Base-by-base conservation (phyloP, 352 stramenopile species). In the Globisporangium cederbergense region DNA sequence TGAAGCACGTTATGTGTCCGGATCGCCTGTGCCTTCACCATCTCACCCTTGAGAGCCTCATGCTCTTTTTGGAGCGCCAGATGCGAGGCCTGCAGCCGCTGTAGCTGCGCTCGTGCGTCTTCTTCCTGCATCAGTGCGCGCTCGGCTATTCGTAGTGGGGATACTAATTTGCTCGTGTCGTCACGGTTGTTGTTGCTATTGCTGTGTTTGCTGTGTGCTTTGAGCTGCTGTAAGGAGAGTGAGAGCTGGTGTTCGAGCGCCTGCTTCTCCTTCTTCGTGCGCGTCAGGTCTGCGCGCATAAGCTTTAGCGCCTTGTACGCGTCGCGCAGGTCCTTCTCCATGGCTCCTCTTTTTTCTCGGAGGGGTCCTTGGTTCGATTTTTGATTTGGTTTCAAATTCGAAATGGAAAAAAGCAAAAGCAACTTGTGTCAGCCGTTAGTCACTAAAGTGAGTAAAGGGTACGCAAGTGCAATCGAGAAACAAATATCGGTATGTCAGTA, bases 301-400 rank as follows among this genome's bases (percentile, higher is more conserved):
- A 70, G 64, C 58, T 61, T 65, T 40, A 71, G 45, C 43, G 66
- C 60, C 61, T 60, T 68, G 61, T 72, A 72, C 36, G 60, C 60
- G 28, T 72, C 66, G 43, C 60, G 60, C 53, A 72, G 60, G 32
- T 72, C 62, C 54, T 58, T 65, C 30, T 52, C 38, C 60, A 60
- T 62, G 16, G 22, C 25, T 22, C 50, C 18, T 11, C 30, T 20
- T 28, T 28, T 28, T 28, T 28, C 25, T 28, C 25, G 25, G 25
- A 28, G 25, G 25, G 25, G 25, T 28, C 25, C 25, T 28, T 9
- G 18, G 16, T 58, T 58, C 52, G 52, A 58, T 58, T 58, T 58
- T 57, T 43, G 18, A 20, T 18, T 9, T 55, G 11, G 36, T 25
- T 28, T 6, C 2, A 11, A 38, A 9, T 25, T 4, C 7, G 22